A percentile compares a stretch with the other conserved stretches of the same genome.
Evolutionary conservation across 805 yeast species (phyloP).

Genomic region (Pichia eremophila): DNA sequence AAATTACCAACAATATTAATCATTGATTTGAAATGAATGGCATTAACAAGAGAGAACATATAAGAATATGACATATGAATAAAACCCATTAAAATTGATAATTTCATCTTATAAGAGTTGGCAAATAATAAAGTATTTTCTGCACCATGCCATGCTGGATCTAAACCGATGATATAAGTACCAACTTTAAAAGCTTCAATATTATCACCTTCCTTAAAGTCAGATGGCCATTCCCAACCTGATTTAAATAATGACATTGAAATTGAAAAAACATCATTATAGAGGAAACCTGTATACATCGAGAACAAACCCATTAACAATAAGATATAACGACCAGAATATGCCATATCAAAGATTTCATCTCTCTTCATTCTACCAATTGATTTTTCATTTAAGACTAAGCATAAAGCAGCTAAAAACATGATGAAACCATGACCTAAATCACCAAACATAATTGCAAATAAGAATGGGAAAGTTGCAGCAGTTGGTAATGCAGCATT

Average conservation of each 20-base stretch:
- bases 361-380: conserved; percentile 67
- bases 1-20: conserved; percentile 90
- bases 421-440: conserved; percentile 89
- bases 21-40: conserved; percentile 52
- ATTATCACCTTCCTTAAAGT: conserved; percentile 59
- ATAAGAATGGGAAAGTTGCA: conserved; percentile 95
- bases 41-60: conserved; percentile 76
- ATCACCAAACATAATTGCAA: conserved; percentile 99
- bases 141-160: conserved; percentile 95
- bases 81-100: conserved; percentile 91
- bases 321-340: conserved; percentile 81
- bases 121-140: conserved; percentile 85
- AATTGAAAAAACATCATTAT: conserved; percentile 88
- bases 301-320: conserved; percentile 91
- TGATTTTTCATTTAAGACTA: conserved; percentile 67
- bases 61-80: conserved; percentile 89
- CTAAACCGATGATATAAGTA: conserved; percentile 78
- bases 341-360: conserved; percentile 96
- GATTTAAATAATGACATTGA: conserved; percentile 81
- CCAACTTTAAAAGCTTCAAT: conserved; percentile 60
- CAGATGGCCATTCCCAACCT: conserved; percentile 91
- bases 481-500: conserved; percentile 94
- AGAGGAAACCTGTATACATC: conserved; percentile 88
- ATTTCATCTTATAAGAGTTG: conserved; percentile 95
- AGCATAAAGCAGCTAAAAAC: conserved; percentile 57